Evolutionary conservation across 805 yeast species (phyloP).

Genomic region (Hanseniaspora taiwanica): DNA sequence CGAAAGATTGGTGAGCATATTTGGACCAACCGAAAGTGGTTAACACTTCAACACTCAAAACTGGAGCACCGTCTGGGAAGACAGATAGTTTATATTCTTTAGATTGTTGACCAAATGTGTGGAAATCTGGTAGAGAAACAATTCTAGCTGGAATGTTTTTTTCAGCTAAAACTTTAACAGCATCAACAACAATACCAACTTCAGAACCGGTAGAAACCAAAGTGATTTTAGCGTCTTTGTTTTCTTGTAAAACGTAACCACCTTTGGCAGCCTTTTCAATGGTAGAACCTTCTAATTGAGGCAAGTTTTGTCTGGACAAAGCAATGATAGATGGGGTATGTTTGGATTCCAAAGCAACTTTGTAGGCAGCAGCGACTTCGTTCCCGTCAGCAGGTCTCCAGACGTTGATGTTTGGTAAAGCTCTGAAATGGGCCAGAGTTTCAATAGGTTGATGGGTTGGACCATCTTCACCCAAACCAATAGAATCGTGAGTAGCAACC

Average conservation of each 20-base stretch:
- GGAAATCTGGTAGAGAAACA: constrained; percentile 89
- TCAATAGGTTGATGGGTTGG: constrained; percentile 91
- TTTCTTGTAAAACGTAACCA: constrained; percentile 66
- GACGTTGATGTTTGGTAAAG: constrained; percentile 66
- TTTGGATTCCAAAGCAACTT: constrained; percentile 44
- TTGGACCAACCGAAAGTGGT: constrained; percentile 85
- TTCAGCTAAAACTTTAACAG: constrained; percentile 56
- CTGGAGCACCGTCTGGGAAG: constrained; percentile 90
- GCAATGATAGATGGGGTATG: constrained; percentile 66
- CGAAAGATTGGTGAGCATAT: constrained; percentile 93
- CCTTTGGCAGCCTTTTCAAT: constrained; percentile 89
- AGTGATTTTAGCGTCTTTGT: constrained; percentile 48
- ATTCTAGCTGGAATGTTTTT: constrained; percentile 65
- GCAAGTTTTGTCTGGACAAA: constrained; percentile 74
- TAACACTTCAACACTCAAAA: constrained; percentile 87
- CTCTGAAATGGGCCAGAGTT: constrained; percentile 77
- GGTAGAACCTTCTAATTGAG: constrained; percentile 87
- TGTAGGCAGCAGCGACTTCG: constrained; percentile 75
- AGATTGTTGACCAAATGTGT: constrained; percentile 76
- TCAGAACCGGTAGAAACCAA: constrained; percentile 91
- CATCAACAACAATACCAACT: constrained; percentile 65
- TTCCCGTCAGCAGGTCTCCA: constrained; percentile 95
- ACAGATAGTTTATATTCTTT: constrained; percentile 71
- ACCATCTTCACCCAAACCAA: constrained; percentile 87
- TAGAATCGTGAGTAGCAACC: constrained; percentile 86